Evolutionary conservation across 192 early-diverging fungal genomes (phyloP).

Genomic region (Coemansia brasiliensis): DNA sequence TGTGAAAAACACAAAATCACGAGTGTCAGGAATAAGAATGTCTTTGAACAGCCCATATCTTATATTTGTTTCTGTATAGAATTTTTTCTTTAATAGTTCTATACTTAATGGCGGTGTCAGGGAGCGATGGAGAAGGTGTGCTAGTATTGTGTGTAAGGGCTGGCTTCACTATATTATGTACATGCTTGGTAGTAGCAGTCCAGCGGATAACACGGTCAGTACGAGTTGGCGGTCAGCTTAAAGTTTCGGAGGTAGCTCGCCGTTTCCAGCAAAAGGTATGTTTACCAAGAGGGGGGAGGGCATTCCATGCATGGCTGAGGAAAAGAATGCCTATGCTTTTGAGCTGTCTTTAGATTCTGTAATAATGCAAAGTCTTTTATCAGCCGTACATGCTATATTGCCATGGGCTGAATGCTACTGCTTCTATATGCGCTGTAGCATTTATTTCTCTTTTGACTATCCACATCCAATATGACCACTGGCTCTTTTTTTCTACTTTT

Average conservation of each 20-base stretch:
- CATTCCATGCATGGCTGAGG: too few relatives aligned
- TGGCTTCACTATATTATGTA: not conserved
- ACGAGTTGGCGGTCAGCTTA: not conserved
- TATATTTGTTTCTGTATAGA: not conserved
- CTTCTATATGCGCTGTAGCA: too few relatives aligned
- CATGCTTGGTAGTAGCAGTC: not conserved
- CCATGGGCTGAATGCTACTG: too few relatives aligned
- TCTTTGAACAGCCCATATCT: not conserved
- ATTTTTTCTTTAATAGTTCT: not conserved
- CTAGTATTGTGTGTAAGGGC: not conserved
- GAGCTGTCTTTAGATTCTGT: too few relatives aligned
- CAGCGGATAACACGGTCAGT: not conserved
- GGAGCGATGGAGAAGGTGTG: not conserved
- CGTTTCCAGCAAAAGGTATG: slow-evolving; percentile 1
- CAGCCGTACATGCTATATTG: not conserved
- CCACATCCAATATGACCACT: not conserved
- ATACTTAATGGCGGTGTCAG: not conserved
- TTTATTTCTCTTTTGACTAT: too few relatives aligned
- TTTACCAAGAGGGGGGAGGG: too few relatives aligned
- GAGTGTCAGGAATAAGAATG: not conserved
- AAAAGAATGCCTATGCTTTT: too few relatives aligned
- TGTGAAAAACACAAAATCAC: not conserved
- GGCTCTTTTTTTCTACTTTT: too few relatives aligned
- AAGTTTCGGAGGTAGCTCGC: not conserved
- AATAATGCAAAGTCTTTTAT: too few relatives aligned